phyloP scores from a whole-genome alignment of 306 rosid genomes.

The Ormosia emarginata region DNA sequence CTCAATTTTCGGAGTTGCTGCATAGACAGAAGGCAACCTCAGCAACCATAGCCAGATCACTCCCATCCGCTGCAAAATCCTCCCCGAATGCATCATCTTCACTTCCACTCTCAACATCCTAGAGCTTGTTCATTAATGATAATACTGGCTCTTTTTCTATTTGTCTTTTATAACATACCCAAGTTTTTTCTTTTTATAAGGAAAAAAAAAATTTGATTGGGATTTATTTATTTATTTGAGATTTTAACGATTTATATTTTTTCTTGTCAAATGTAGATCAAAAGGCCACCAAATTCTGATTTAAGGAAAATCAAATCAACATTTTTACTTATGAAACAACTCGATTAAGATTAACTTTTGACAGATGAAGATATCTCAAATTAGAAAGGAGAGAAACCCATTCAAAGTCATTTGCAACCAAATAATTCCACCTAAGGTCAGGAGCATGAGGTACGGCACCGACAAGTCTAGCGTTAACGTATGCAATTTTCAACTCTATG shows the following conservation, averaged over 20 bases:
- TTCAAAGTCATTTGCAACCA: background rate
- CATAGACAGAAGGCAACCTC: background rate
- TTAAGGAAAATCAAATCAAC: too few species aligned
- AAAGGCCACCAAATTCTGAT: too few species aligned
- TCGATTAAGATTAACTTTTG: accelerated
- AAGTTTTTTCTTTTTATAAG: background rate
- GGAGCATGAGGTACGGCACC: slow-evolving; percentile 3
- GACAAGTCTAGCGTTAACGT: background rate
- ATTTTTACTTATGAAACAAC: too few species aligned
- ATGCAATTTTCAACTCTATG: background rate
- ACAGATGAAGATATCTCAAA: slow-evolving; percentile 13
- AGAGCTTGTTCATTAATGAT: background rate
- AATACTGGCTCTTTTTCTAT: background rate
- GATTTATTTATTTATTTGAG: background rate
- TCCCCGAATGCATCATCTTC: background rate
- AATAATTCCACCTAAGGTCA: accelerated
- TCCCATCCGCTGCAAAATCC: background rate
- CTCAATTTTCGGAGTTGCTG: background rate
- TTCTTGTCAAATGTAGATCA: too few species aligned
- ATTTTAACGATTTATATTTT: background rate
- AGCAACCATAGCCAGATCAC: background rate
- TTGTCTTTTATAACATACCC: background rate
- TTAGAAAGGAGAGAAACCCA: slow-evolving; percentile 30
- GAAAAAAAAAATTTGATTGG: background rate
- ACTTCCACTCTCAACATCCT: background rate